Evolutionary conservation across 257 asterid genomes (phyloP).

Genomic region (Fraxinus anomala): DNA sequence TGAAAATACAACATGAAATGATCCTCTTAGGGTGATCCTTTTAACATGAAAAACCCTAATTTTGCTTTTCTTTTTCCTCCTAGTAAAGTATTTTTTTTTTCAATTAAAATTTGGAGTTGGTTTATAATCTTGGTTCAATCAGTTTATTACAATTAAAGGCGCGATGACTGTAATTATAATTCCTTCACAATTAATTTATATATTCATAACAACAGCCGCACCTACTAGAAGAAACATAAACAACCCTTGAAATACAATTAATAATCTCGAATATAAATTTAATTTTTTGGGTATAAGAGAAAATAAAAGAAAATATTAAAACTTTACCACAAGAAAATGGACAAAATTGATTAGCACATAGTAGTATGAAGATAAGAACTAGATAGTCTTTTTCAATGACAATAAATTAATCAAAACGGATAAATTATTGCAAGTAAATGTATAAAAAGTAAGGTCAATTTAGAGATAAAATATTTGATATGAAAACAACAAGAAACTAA

Average conservation of each 20-base stretch:
- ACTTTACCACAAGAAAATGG: too few species aligned
- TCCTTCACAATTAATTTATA: too few species aligned
- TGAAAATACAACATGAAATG: not conserved
- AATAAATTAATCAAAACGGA: not conserved
- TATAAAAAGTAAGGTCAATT: conserved; percentile 22
- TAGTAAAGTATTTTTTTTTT: not conserved
- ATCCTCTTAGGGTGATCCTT: too few species aligned
- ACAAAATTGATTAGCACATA: not conserved
- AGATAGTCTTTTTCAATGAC: not conserved
- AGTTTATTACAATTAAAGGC: not conserved
- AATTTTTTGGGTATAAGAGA: too few species aligned
- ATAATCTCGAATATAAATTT: too few species aligned
- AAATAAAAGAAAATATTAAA: too few species aligned
- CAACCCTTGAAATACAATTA: too few species aligned
- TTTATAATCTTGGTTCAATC: not conserved
- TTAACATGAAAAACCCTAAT: not conserved
- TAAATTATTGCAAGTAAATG: not conserved
- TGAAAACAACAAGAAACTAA: conserved; percentile 19
- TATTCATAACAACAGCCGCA: too few species aligned
- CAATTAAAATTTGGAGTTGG: not conserved
- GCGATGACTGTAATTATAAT: too few species aligned
- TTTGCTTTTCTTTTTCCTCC: not conserved
- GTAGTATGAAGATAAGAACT: not conserved
- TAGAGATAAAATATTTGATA: conserved; percentile 16
- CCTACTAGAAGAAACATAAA: too few species aligned